These are phyloP conservation scores for Neurospora pannonica DNA, from an alignment of 495 filamentous ascomycete species.

Conservation along the genomic window DNA sequence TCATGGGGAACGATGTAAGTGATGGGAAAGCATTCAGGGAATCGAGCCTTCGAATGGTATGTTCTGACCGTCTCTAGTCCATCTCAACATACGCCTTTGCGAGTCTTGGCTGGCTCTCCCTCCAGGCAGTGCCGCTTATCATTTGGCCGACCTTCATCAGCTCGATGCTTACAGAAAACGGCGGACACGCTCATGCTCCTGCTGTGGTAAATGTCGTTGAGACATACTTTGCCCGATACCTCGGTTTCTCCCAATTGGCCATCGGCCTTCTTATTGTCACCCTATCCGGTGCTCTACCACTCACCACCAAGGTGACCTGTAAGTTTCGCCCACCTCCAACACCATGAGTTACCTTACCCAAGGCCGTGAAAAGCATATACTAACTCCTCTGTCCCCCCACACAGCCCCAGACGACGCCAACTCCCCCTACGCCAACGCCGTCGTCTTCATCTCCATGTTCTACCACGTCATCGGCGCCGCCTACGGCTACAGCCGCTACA, in stretches of 20 bases:
- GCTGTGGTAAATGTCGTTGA: conserved; percentile 44
- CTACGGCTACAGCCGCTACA: conserved; percentile 59
- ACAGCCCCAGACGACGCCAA: conserved; percentile 12
- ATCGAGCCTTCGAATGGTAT: not conserved
- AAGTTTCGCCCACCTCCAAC: conserved; percentile 6
- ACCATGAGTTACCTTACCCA: not conserved
- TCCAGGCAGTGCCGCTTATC: conserved; percentile 59
- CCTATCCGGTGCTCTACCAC: conserved; percentile 66
- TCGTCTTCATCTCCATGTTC: conserved; percentile 52
- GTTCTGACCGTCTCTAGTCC: conserved; percentile 33
- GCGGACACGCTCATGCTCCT: not conserved
- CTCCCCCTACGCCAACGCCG: conserved; percentile 35
- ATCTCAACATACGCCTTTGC: conserved; percentile 58
- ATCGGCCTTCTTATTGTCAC: conserved; percentile 57
- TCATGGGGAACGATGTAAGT: not conserved
- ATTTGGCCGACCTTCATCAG: conserved; percentile 56
- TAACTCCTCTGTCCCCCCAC: not conserved
- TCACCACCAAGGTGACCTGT: conserved; percentile 38
- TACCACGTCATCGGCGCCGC: conserved; percentile 57
- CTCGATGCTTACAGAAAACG: conserved; percentile 12
- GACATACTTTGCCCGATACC: conserved; percentile 60
- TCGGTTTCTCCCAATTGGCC: conserved; percentile 58
- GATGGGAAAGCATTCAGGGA: not conserved
- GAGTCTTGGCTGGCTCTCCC: conserved; percentile 54
- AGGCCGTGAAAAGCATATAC: not conserved